These are phyloP conservation scores for Suillus weaverae DNA, from an alignment of 768 basidiomycete species.

Conservation along the genomic window DNA sequence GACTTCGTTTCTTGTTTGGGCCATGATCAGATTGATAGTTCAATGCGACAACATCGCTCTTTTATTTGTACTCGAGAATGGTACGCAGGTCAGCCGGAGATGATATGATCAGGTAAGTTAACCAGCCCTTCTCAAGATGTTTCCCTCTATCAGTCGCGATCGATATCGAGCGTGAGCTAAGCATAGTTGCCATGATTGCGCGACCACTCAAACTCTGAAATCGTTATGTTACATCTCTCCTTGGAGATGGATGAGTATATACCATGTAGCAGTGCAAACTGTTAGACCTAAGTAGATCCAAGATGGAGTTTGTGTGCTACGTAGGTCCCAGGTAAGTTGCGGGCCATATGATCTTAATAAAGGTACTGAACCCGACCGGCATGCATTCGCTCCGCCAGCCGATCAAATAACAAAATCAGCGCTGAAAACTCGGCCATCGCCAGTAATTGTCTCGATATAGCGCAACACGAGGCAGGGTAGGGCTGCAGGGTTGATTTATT, in stretches of 20 bases:
- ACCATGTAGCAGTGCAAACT: background rate
- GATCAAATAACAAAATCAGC: slow-evolving; percentile 16
- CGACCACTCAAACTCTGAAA: background rate
- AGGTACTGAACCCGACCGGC: background rate
- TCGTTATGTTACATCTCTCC: background rate
- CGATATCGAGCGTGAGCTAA: background rate
- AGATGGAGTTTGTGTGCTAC: background rate
- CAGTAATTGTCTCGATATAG: slow-evolving; percentile 33
- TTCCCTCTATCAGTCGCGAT: background rate
- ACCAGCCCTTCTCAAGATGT: background rate
- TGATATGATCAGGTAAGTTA: background rate
- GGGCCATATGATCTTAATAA: background rate
- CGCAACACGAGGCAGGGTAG: slow-evolving; percentile 28
- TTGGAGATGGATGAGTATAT: background rate
- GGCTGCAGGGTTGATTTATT: slow-evolving; percentile 19
- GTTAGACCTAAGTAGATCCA: background rate
- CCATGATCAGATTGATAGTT: background rate
- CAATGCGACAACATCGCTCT: background rate
- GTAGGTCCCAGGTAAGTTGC: background rate
- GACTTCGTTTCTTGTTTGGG: background rate
- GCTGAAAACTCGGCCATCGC: slow-evolving; percentile 1
- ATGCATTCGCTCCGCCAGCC: background rate
- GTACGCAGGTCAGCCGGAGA: background rate
- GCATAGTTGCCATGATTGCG: background rate
- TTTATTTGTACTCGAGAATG: background rate